Evolutionary conservation across 352 stramenopile species (phyloP), one percentile per base, ranked within the genome.

Genomic region (Aphanomyces astaci): DNA sequence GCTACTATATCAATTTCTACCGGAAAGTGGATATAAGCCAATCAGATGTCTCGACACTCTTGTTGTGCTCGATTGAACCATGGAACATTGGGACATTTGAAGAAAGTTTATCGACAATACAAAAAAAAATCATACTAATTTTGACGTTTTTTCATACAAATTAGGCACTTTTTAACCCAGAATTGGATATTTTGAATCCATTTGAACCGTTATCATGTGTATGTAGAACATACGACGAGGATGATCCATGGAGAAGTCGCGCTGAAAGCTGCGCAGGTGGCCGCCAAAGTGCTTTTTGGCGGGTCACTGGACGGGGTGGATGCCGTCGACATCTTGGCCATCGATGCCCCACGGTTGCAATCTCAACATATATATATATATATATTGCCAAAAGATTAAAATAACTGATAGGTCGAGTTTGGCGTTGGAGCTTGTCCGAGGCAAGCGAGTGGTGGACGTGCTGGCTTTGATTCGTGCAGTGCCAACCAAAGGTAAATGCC

Each of bases 241-340:
- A 85, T 98, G 68, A 88, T 99, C 72, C 96, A 99, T 76, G 96
- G 96, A 22, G 66, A 80, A 22, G 85, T 96, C 2, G 97, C 87
- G 0, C 67, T 92, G 27, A 62, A 83, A 43, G 74, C 73, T 48
- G 84, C 84, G 22, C 76, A 89, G 49, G 75, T 78, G 43, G 78
- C 80, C 3, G 91, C 86, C 11, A 75, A 79, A 68, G 28, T 88
- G 60, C 77, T 96, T 39, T 87, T 94, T 70, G 77, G 84, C 62
- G 84, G 89, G 70, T 70, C 66, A 28, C n/a, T 74, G 4, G 75
- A 82, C 52, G 64, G 79, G 74, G 64, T 96, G 22, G 84, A 76
- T 3, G 84, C 80, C 13, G 76, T 79, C n/a, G 77, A 86, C 30
- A 86, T 96, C 71, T 71, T 92, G 46, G 49, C 66, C 0, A 81